These are phyloP conservation scores for Thyridium curvatum DNA, from an alignment of 2,329 filamentous ascomycete species.

Conservation along the genomic window DNA sequence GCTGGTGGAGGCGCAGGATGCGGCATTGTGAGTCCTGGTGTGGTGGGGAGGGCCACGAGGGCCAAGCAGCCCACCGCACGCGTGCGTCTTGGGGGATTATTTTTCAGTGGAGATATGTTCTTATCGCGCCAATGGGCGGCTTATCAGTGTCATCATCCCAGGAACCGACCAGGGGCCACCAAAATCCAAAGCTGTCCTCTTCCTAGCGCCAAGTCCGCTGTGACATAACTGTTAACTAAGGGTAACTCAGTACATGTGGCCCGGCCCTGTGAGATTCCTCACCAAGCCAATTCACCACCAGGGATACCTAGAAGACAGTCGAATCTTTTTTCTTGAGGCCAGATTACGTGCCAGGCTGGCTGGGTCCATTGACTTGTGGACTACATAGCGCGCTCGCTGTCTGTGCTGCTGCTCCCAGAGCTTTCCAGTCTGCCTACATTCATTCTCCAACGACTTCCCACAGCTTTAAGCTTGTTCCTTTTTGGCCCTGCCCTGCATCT, in stretches of 20 bases:
- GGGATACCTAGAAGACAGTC: not conserved
- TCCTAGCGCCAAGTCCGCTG: not conserved
- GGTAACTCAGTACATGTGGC: too few relatives aligned
- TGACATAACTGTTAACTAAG: too few relatives aligned
- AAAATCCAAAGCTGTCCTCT: constrained; percentile 10
- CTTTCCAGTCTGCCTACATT: not conserved
- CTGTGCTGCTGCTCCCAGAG: not conserved
- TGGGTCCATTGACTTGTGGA: not conserved
- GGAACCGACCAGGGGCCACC: not conserved
- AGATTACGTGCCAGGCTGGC: not conserved
- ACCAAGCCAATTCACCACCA: not conserved
- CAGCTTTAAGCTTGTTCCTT: too few relatives aligned
- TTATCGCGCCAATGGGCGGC: constrained; percentile 8
- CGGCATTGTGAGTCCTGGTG: too few relatives aligned
- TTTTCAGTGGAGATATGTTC: not conserved
- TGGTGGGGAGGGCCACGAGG: too few relatives aligned
- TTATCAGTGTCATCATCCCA: constrained; percentile 8
- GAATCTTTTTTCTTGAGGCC: constrained; percentile 1
- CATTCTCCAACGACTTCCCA: not conserved
- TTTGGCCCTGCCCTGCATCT: too few relatives aligned
- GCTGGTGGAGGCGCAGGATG: too few relatives aligned
- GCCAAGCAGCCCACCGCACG: too few relatives aligned
- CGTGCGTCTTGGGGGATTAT: too few relatives aligned
- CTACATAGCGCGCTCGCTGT: not conserved
- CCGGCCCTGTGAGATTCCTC: not conserved